These are phyloP conservation scores for Saccharomycopsis sp. DNA, from an alignment of 805 yeast species.

Conservation along the genomic window DNA sequence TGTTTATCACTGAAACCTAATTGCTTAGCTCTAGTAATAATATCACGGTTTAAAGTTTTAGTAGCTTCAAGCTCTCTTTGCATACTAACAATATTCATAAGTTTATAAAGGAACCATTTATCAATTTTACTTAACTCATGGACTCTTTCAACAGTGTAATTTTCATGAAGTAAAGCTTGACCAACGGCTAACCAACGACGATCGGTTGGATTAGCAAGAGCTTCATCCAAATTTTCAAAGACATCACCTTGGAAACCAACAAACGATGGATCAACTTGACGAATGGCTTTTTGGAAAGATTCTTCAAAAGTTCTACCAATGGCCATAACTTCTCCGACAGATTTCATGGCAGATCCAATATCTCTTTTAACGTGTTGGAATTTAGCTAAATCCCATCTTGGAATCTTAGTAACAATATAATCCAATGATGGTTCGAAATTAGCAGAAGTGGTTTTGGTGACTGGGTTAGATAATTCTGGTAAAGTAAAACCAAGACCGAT, in stretches of 20 bases:
- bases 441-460: constrained; percentile 91
- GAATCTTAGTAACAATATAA: constrained; percentile 93
- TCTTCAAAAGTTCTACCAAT: constrained; percentile 97
- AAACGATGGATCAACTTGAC: constrained; percentile 88
- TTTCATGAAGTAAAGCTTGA: constrained; percentile 87
- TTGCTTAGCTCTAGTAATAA: constrained; percentile 74
- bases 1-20: constrained; percentile 94
- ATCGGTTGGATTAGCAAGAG: constrained; percentile 80
- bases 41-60: constrained; percentile 51
- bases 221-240: constrained; percentile 66
- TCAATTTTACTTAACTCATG: constrained; percentile 90
- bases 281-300: constrained; percentile 92
- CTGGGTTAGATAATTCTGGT: constrained; percentile 93
- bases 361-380: constrained; percentile 92
- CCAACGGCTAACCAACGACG: constrained; percentile 98
- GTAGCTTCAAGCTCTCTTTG: constrained; percentile 67
- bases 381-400: constrained; percentile 96
- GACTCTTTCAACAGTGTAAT: constrained; percentile 82
- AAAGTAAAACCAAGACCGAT: constrained; percentile 90
- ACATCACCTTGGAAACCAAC: constrained; percentile 85
- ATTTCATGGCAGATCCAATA: constrained; percentile 94
- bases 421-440: constrained; percentile 96
- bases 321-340: constrained; percentile 99
- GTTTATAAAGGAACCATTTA: constrained; percentile 89
- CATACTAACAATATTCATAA: constrained; percentile 86